Base-by-base conservation (phyloP, 208 protist species). In the Trypanosoma grayi region DNA sequence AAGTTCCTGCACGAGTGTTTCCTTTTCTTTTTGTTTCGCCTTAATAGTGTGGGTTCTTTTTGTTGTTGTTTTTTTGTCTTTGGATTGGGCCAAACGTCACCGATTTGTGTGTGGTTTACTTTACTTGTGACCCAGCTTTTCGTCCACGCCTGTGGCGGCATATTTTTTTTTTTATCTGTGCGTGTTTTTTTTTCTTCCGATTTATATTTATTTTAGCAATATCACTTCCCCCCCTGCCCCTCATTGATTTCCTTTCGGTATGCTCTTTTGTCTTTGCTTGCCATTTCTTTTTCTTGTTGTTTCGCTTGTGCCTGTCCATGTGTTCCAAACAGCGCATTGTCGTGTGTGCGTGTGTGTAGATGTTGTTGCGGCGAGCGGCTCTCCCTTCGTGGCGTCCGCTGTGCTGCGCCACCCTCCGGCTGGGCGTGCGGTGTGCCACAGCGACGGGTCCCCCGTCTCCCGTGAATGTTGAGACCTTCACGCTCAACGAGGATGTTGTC, bases 401-500 rank as follows among this genome's bases (percentile, higher is more conserved):
- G 33, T 13, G 16, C 51, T 24, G 2, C 13, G 41, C 13, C 25
- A n/a, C 27, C 16, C 18, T 56, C 1, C 41, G 40, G 45, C 39
- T 41, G 11, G 8, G 9, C 27, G 2, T 54, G 40, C 60, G 60
- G 22, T 31, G 1, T 20, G 33, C 18, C 6, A 43, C 9, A 31
- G 25, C 56, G 18, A 39, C 9, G 1, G 16, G 14, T 18, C 5
- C 22, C 25, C 41, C 27, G 5, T 86, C 81, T 10, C 80, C 90
- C 7, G 86, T 95, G 0, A 84, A 96, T 58, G 74, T 93, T 22
- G 86, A 96, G 60, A 74, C 61, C 25, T 96, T 96, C 64, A 92
- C 82, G 2, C 75, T 96, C 16, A 83, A 90, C 57, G 83, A 93
- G 14, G 83, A 91, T 11, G 75, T 96, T 20, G 87, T 93, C 36